Evolutionary conservation across 331 rosid genomes (phyloP).

Genomic region (Arachis monticola): DNA sequence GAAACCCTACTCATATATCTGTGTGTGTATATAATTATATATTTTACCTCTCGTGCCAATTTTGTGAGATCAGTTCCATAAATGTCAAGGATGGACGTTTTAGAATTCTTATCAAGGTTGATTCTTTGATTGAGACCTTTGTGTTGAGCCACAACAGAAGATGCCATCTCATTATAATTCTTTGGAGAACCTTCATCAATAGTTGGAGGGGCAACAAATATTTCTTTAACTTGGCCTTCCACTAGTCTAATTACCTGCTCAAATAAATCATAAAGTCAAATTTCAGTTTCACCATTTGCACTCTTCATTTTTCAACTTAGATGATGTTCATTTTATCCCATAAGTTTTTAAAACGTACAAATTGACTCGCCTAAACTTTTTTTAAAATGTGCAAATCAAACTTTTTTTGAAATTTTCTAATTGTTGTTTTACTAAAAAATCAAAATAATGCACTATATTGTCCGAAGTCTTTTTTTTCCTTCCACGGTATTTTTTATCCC

Average conservation of each 20-base stretch:
- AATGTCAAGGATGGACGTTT: conserved; percentile 20
- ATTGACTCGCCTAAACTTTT: too few relatives aligned
- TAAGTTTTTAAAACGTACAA: too few relatives aligned
- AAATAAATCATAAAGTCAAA: background rate
- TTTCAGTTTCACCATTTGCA: background rate
- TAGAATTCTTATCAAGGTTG: conserved; percentile 7
- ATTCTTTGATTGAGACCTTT: background rate
- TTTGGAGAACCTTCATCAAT: background rate
- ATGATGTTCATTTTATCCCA: too few relatives aligned
- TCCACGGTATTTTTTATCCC: too few relatives aligned
- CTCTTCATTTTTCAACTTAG: too few relatives aligned
- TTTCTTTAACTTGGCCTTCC: background rate
- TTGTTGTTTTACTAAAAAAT: too few relatives aligned
- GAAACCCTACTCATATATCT: too few relatives aligned
- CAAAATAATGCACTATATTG: too few relatives aligned
- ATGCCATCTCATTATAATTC: conserved; percentile 3
- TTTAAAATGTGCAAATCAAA: too few relatives aligned
- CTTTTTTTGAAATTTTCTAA: too few relatives aligned
- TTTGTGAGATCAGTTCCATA: conserved; percentile 38
- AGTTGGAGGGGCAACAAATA: background rate
- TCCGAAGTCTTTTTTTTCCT: too few relatives aligned
- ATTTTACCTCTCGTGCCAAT: conserved; percentile 34
- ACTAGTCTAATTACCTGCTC: conserved; percentile 32
- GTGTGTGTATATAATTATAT: too few relatives aligned
- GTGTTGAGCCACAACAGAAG: conserved; percentile 2